These are phyloP conservation scores for Cymbidium sinense DNA, from an alignment of 106 monocot species.

Conservation along the genomic window DNA sequence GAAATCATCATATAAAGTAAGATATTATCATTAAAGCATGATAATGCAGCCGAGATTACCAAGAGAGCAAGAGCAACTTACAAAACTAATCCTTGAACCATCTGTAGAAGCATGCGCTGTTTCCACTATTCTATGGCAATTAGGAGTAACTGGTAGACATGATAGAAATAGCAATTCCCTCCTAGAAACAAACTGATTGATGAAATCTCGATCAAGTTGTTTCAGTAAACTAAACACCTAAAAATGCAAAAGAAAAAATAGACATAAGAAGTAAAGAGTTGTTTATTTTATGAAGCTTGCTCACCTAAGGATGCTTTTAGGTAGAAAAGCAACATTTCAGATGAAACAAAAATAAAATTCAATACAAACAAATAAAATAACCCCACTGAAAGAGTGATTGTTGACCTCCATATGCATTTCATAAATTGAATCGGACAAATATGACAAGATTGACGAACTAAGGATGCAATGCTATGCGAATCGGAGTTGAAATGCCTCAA, in stretches of 20 bases:
- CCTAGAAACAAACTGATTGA: conserved; percentile 47
- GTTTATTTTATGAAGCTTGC: not conserved
- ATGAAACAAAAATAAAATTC: not conserved
- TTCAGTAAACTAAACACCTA: conserved; percentile 71
- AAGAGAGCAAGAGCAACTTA: conserved; percentile 27
- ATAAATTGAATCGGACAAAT: too few relatives aligned
- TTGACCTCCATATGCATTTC: too few relatives aligned
- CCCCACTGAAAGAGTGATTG: not conserved
- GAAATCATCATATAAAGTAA: conserved; percentile 3
- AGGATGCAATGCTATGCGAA: too few relatives aligned
- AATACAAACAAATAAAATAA: not conserved
- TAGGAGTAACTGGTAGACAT: conserved; percentile 67
- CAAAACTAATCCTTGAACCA: conserved; percentile 54
- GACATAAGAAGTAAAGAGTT: not conserved
- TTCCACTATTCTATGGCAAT: conserved; percentile 68
- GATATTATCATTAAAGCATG: not conserved
- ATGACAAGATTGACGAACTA: too few relatives aligned
- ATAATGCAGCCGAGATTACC: not conserved
- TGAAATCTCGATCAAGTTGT: conserved; percentile 48
- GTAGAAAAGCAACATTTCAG: conserved; percentile 1
- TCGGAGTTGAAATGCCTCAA: too few relatives aligned
- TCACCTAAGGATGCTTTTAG: not conserved
- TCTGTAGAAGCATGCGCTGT: conserved; percentile 19
- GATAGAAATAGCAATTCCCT: conserved; percentile 71
- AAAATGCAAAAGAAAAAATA: not conserved